Conservation (phyloP, 257 asterid genomes). For the Nemophila menziesii region DNA sequence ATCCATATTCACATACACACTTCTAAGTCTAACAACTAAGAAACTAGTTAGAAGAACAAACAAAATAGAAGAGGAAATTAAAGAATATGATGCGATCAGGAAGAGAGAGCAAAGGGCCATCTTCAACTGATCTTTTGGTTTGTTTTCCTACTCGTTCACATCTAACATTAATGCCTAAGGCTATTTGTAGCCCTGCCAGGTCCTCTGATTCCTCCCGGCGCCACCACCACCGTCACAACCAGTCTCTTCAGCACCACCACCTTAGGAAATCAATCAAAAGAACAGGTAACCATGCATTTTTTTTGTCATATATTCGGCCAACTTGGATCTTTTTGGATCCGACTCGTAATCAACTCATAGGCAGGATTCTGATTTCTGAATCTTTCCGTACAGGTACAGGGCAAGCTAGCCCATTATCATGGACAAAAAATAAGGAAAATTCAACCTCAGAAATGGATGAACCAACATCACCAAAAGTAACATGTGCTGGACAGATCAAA, state of each 20-base stretch:
- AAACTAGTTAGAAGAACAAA: neutral
- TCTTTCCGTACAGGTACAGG: too few relatives aligned
- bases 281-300: too few relatives aligned
- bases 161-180: conserved; percentile 65
- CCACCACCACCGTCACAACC: conserved; percentile 29
- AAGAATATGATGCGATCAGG: conserved; percentile 2
- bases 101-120: conserved; percentile 69
- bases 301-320: too few relatives aligned
- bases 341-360: too few relatives aligned
- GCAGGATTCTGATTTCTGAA: too few relatives aligned
- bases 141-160: conserved; percentile 85
- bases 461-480: conserved; percentile 80
- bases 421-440: conserved; percentile 41
- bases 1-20: conserved; percentile 12
- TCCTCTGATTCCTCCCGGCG: conserved; percentile 21
- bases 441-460: conserved; percentile 38
- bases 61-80: neutral
- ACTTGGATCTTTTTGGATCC: too few relatives aligned
- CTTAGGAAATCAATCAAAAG: conserved; percentile 20
- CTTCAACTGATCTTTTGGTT: conserved; percentile 62
- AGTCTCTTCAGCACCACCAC: conserved; percentile 13
- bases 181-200: conserved; percentile 72
- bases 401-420: conserved; percentile 36
- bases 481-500: conserved; percentile 85
- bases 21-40: conserved; percentile 14